Base-by-base conservation (phyloP, 768 basidiomycete species). In the Collybia mongolica region DNA sequence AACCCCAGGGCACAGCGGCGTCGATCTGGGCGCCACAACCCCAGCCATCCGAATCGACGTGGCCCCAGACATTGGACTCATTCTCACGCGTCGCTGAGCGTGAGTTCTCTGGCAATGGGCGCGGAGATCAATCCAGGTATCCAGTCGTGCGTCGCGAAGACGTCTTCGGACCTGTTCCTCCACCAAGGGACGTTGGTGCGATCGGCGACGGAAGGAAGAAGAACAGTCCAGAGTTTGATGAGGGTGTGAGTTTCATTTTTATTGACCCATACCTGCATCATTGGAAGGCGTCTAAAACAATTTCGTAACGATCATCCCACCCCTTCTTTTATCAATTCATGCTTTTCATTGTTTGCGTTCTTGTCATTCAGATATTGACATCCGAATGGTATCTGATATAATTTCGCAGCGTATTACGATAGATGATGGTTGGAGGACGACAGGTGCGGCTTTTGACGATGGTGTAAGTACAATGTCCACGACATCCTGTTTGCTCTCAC, bases 1-100 rank as follows among this genome's bases (percentile, higher is more conserved):
- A 71, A 50, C 61, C 65, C 11, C 60, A 70, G 35, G 73, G 74
- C 6, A 71, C 74, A 41, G 59, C 72, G 49, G 75, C 75, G 12
- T 89, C 88, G 44, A 91, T 92, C 54, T 92, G 89, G 89, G 90
- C 90, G 0, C 89, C 89, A 6, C 87, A 86, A 62, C 86, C 88
- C 3, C 87, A 85, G 64, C 79, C 80, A 5, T 76, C 79, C 14
- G 84, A 84, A 17, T 61, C 73, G 5, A 77, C 81, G 11, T 92
- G 89, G 89, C 85, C 88, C 18, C 75, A 74, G 52, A 72, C 84
- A 32, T 68, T 86, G 29, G 84, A 86, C 51, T 69, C 84, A 3
- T 84, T 84, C 58, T 77, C 77, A 46, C 76, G 79, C 29, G 74
- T 72, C 19, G 70, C 73, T 7, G 81, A 81, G 60, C 70, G 61